Evolutionary conservation across 345 rosid species (phyloP).

Genomic region (Acer yangbiense): DNA sequence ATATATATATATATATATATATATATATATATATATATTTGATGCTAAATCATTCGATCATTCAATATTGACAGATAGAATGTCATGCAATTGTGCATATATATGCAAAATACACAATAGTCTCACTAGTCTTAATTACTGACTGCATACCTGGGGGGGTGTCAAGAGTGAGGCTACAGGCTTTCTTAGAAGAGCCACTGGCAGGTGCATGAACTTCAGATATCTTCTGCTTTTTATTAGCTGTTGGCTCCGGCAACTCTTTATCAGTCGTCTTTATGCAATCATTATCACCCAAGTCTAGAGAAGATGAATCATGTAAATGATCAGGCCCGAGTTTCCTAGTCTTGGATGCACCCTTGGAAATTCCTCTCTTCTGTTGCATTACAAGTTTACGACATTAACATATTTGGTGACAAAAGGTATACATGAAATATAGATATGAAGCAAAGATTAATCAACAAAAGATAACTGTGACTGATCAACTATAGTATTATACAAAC

Average conservation of each 20-base stretch:
- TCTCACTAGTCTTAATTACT: not conserved
- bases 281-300: not conserved
- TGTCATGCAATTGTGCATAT: conserved; percentile 1
- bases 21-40: not conserved
- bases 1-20: too few relatives aligned
- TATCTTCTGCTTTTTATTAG: conserved; percentile 35
- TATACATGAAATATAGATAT: not conserved
- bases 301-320: conserved; percentile 15
- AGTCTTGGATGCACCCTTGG: conserved; percentile 32
- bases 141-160: conserved; percentile 47
- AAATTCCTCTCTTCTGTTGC: conserved; percentile 62
- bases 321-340: conserved; percentile 34
- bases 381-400: conserved; percentile 19
- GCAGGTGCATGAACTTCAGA: conserved; percentile 16
- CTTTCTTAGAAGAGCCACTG: conserved; percentile 15
- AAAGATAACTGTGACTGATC: not conserved
- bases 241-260: conserved; percentile 19
- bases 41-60: too few relatives aligned
- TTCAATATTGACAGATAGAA: not conserved
- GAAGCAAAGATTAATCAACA: conserved; percentile 1
- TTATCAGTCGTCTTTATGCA: conserved; percentile 22
- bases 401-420: not conserved
- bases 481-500: not conserved
- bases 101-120: not conserved
- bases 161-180: conserved; percentile 8